A percentile compares a stretch with the other conserved stretches of the same genome.
Conservation (phyloP, 768 basidiomycete species). For the Butyriboletus loyo region DNA sequence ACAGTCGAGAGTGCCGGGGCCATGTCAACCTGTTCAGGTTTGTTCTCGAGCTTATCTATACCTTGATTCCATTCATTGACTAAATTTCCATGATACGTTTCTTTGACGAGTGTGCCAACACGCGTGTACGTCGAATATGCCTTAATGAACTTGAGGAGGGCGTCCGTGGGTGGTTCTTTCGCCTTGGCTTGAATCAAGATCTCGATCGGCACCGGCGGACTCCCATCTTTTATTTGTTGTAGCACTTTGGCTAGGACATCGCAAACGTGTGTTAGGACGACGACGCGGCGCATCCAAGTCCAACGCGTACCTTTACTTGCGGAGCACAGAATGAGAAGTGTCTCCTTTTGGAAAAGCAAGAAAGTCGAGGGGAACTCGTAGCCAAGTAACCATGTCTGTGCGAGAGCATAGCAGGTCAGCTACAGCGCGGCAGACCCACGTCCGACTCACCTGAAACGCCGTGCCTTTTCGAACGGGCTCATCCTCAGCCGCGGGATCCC, state of each 20-base stretch:
- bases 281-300: background rate
- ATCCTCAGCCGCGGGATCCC: constrained; percentile 81
- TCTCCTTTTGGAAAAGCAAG: constrained; percentile 76
- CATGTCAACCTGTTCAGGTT: constrained; percentile 80
- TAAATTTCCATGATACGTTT: constrained; percentile 81
- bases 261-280: constrained; percentile 12
- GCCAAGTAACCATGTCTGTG: constrained; percentile 91
- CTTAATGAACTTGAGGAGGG: constrained; percentile 65
- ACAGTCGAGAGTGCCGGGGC: constrained; percentile 68
- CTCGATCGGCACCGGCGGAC: constrained; percentile 61
- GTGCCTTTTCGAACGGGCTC: constrained; percentile 89
- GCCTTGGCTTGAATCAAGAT: constrained; percentile 76
- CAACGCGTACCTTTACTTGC: constrained; percentile 72
- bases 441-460: constrained; percentile 73
- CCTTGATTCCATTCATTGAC: constrained; percentile 81
- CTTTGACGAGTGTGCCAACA: constrained; percentile 78
- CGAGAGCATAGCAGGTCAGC: constrained; percentile 3
- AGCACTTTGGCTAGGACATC: constrained; percentile 76
- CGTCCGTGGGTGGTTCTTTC: constrained; percentile 74
- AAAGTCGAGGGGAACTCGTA: constrained; percentile 97
- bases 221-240: constrained; percentile 64
- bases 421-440: background rate
- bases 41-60: constrained; percentile 49
- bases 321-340: constrained; percentile 78
- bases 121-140: constrained; percentile 59